Evolutionary conservation across 306 rosid genomes (phyloP), one percentile per base, ranked within the genome.

Genomic region (Sechiopsis laciniata): DNA sequence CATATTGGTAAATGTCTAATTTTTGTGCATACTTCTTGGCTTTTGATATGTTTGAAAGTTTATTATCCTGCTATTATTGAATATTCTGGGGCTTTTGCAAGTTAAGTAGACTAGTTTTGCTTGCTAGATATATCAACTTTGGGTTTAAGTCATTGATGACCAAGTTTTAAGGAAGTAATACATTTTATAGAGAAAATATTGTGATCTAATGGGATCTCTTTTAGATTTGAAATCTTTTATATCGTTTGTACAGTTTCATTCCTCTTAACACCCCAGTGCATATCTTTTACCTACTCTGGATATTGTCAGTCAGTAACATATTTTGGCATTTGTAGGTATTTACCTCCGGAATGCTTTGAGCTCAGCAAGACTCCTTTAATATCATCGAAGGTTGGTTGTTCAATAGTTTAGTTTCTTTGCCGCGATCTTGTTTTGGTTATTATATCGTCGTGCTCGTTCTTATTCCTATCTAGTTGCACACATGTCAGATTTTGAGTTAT

Each of bases 291-390:
- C 58, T 78, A 66, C 37, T 9, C 55, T 12, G 65, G 16, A 46
- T 11, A 50, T 24, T 69, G 59, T 15, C 15, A 1, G 9, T 51
- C 22, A 8, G 4, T 24, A 70, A 21, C 8, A 51, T 9, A 16
- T 26, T 22, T 70, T 70, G 60, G 74, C 37, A 19, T 81, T 24
- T 80, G 61, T 76, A 94, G 99, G 99, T 94, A 94, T 82, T 83
- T 94, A 79, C 99, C 99, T 72, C 99, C 97, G 26, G 96, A 94
- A 85, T 94, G 99, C 84, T 94, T 94, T 45, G 97, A 94, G 86
- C 96, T 94, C 80, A 87, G 83, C 83, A 91, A 76, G 87, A 91
- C 83, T 22, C 99, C 99, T 71, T 94, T 91, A 56, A 94, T 89
- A 77, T 94, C 99, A 73, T 94, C 99, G n/a, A 94, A 88, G 99